Evolutionary conservation across 352 stramenopile genomes (phyloP), one percentile per base, ranked within the genome.

Genomic region (Phytophthora idaei): DNA sequence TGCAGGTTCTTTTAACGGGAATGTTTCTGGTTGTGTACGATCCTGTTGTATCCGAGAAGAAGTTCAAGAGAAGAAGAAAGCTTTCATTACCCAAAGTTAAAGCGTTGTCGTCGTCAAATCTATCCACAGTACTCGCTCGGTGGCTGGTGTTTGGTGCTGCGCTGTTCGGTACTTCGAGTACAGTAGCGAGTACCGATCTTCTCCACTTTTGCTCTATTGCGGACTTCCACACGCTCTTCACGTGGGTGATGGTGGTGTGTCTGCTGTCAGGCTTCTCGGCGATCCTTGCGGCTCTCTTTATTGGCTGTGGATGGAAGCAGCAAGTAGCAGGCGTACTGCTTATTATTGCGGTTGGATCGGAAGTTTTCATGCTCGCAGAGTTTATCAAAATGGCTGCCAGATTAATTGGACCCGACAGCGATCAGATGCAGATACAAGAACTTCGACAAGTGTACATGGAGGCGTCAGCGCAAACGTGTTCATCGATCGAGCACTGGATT

Each of bases 161-260:
- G 15, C 1, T 71, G 8, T 64, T 61, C 8, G 63, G 63, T 12
- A 61, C 5, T 21, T 81, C 36, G 29, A 73, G 27, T 60, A 53
- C 27, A 39, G 59, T 71, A 10, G 17, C 61, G 10, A 78, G 68
- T 36, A 59, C 63, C 1, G 44, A 68, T 41, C 34, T 85, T 25
- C 51, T 78, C 12, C 34, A 69, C 9, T 70, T 68, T 12, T 81
- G 74, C 27, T 68, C 66, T 36, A 71, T 73, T 59, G 66, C 66
- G 37, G 53, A 62, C 45, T 69, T 54, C 39, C 60, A 57, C 21
- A 48, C 29, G 5, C 12, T 78, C 15, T 62, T 78, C 44, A 74
- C 72, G 49, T 77, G 71, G 68, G 21, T 71, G n/a, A 55, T 85
- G 15, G 41, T 66, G 14, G 29, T 76, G 10, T 64, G 73, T 46